Conservation (phyloP, 2,329 filamentous ascomycete genomes). For the Alternaria brassicicola region DNA sequence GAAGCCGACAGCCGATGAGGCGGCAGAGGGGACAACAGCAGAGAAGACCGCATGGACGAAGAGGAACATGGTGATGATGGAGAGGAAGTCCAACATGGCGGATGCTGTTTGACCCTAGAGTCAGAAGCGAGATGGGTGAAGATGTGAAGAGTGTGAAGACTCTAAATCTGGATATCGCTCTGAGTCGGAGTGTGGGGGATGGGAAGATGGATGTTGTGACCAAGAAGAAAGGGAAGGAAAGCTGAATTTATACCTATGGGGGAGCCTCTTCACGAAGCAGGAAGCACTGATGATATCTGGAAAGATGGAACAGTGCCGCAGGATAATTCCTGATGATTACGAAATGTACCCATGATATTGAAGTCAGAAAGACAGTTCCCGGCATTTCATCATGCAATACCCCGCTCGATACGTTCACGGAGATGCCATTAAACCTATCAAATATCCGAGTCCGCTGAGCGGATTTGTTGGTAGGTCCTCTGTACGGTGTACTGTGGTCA, state of each 20-base stretch:
- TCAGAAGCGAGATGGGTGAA: neutral
- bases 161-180: neutral
- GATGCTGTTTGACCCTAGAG: neutral
- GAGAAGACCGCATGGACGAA: neutral
- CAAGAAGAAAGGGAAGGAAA: neutral
- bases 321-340: neutral
- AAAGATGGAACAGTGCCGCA: neutral
- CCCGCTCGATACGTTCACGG: neutral
- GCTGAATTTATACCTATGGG: neutral
- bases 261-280: neutral
- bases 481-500: neutral
- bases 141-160: neutral
- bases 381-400: neutral
- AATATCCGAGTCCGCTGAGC: neutral
- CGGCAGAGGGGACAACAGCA: neutral
- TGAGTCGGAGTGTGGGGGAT: neutral
- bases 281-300: neutral
- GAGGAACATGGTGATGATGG: neutral
- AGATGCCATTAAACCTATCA: neutral
- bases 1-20: neutral
- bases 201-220: neutral
- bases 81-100: neutral
- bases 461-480: neutral
- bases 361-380: neutral
- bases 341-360: neutral